Conservation (phyloP, 768 basidiomycete genomes). For the Boletus barrowsii region DNA sequence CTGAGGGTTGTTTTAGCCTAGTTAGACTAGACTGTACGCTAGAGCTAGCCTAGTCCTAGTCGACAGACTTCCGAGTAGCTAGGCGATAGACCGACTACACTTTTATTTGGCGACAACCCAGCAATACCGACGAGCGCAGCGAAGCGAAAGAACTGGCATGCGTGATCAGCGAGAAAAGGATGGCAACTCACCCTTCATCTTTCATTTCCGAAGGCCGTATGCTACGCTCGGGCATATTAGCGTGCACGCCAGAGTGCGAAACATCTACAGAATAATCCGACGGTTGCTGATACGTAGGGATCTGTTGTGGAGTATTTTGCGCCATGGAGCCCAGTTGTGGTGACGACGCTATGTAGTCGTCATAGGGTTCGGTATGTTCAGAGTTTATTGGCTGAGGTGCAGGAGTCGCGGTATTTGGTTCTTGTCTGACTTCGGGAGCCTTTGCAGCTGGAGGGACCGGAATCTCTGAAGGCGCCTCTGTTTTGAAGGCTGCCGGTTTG, state of each 20-base stretch:
- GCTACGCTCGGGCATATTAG: slow-evolving; percentile 54
- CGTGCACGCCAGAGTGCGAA: slow-evolving; percentile 34
- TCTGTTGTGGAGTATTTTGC: slow-evolving; percentile 57
- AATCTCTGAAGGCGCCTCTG: slow-evolving; percentile 25
- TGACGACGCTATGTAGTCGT: slow-evolving; percentile 10
- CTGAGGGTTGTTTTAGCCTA: slow-evolving; percentile 60
- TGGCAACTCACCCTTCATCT: slow-evolving; percentile 90
- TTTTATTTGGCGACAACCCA: slow-evolving; percentile 29
- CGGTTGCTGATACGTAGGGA: slow-evolving; percentile 75
- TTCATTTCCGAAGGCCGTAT: slow-evolving; percentile 90
- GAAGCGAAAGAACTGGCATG: slow-evolving; percentile 5
- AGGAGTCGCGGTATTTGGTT: slow-evolving; percentile 8
- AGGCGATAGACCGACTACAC: slow-evolving; percentile 44
- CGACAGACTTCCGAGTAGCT: slow-evolving; percentile 52
- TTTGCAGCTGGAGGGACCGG: slow-evolving; percentile 21
- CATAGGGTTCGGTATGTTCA: slow-evolving; percentile 14
- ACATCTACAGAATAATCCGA: slow-evolving; percentile 46
- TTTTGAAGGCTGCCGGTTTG: slow-evolving; percentile 25
- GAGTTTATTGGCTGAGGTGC: slow-evolving; percentile 6
- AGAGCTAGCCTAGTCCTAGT: slow-evolving; percentile 73
- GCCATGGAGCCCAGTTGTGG: slow-evolving; percentile 33
- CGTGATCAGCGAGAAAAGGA: slow-evolving; percentile 7
- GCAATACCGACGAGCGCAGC: slow-evolving; percentile 22
- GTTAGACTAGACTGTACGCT: slow-evolving; percentile 78
- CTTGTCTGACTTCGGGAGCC: slow-evolving; percentile 19